Evolutionary conservation across 1,284 basidiomycete genomes (phyloP), one percentile per base, ranked within the genome.

Genomic region (Athelia psychrophila): DNA sequence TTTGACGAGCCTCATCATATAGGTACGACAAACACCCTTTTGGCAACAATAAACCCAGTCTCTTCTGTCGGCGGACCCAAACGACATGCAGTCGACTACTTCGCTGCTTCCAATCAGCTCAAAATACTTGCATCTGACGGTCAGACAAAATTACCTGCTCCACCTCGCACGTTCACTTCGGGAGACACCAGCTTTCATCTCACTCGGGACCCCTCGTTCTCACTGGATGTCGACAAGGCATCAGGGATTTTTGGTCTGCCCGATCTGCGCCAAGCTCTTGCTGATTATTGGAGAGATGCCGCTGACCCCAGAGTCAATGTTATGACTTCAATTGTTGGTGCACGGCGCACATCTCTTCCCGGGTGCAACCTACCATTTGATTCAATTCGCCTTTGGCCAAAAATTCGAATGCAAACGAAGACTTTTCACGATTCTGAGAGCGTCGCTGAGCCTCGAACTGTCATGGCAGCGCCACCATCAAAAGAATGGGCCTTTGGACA

Each of bases 211-310:
- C 59, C 63, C 3, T n/a, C n/a, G 50, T 49, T 10, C 47, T 49
- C 20, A 20, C 44, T 22, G 49, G 57, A 6, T n/a, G 47, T 69
- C 19, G 60, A 67, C 16, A 51, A 62, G 1, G 59, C 57, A 22
- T 55, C 62, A 6, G 6, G 33, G 3, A 49, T 51, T 25, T 68
- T 56, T 46, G 36, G 53, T 23, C 51, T 69, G 16, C 58, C 60
- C 9, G 64, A 69, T 52, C 59, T 70, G 18, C 51, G 50, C 4
- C 36, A 59, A 24, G 63, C 66, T n/a, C 55, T 70, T 3, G 49
- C 49, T 9, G 59, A 66, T 44, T 68, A 63, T 55, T 16, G n/a
- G n/a, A n/a, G n/a, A n/a, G n/a, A n/a, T n/a, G n/a, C n/a, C n/a
- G n/a, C n/a, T n/a, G n/a, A n/a, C n/a, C n/a, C n/a, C n/a, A n/a